phyloP scores from a whole-genome alignment of 192 early-diverging fungal species.

The Backusella parvicylindrica region DNA sequence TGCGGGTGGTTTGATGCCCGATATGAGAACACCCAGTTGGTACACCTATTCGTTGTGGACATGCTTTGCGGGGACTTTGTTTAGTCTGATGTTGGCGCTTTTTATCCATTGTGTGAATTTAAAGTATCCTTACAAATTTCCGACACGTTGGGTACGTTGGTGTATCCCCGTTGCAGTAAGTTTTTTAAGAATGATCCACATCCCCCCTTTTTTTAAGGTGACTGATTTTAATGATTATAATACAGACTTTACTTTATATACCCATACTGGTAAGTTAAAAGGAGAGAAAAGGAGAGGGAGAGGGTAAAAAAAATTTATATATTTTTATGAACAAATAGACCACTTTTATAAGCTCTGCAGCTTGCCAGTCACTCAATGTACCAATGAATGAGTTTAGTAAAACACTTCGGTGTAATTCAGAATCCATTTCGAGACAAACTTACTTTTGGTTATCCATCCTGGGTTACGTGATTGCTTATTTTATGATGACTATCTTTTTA shows the following conservation, averaged over 20 bases:
- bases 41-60: conserved; percentile 50
- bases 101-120: conserved; percentile 43
- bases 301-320: background rate
- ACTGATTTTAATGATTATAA: background rate
- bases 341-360: conserved; percentile 37
- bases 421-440: conserved; percentile 46
- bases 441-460: conserved; percentile 59
- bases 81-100: conserved; percentile 38
- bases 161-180: conserved; percentile 27
- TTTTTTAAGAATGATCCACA: background rate
- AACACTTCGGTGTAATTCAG: conserved; percentile 43
- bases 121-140: conserved; percentile 34
- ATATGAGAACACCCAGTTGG: conserved; percentile 50
- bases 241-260: conserved; percentile 41
- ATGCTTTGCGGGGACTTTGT: conserved; percentile 28
- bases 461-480: conserved; percentile 61
- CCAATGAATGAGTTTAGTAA: conserved; percentile 13
- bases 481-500: conserved; percentile 65
- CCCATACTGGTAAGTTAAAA: conserved; percentile 34
- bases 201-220: background rate
- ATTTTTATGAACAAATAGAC: conserved; percentile 14
- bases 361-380: conserved; percentile 40
- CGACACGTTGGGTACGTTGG: conserved; percentile 48
- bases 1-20: conserved; percentile 49
- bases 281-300: background rate